phyloP scores from a whole-genome alignment of 2,329 filamentous ascomycete genomes.

The Ophiostoma montium region DNA sequence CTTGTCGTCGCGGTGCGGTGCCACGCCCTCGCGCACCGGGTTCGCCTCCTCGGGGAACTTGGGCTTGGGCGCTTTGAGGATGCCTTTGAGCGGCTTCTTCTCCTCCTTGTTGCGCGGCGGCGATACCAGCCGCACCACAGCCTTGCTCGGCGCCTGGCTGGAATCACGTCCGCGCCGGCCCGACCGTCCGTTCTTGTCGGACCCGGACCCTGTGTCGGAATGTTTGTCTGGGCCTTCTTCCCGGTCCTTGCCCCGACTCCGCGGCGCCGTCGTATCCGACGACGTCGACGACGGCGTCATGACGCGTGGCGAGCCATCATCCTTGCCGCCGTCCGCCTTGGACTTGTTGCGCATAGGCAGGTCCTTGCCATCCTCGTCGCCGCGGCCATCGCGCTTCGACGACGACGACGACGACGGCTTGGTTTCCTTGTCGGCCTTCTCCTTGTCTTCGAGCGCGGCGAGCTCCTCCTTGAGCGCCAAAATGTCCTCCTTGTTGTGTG shows the following conservation, averaged over 20 bases:
- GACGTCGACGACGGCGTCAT: slow-evolving; percentile 12
- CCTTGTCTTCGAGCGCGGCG: slow-evolving; percentile 5
- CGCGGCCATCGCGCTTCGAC: background rate
- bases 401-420: background rate
- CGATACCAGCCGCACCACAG: slow-evolving; percentile 52
- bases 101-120: slow-evolving; percentile 41
- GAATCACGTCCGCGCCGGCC: slow-evolving; percentile 6
- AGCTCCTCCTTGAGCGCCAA: slow-evolving; percentile 18
- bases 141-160: slow-evolving; percentile 7
- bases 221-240: background rate
- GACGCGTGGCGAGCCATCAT: slow-evolving; percentile 10
- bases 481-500: slow-evolving; percentile 36
- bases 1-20: slow-evolving; percentile 80
- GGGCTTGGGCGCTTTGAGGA: slow-evolving; percentile 66
- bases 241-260: background rate
- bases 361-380: background rate
- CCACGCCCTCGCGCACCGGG: slow-evolving; percentile 76
- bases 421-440: background rate
- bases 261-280: background rate
- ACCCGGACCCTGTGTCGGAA: background rate
- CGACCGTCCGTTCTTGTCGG: background rate
- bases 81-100: slow-evolving; percentile 59
- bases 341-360: background rate
- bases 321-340: background rate
- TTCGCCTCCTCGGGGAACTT: slow-evolving; percentile 81